phyloP scores from a whole-genome alignment of 352 stramenopile genomes.

The Phytophthora uliginosa region DNA sequence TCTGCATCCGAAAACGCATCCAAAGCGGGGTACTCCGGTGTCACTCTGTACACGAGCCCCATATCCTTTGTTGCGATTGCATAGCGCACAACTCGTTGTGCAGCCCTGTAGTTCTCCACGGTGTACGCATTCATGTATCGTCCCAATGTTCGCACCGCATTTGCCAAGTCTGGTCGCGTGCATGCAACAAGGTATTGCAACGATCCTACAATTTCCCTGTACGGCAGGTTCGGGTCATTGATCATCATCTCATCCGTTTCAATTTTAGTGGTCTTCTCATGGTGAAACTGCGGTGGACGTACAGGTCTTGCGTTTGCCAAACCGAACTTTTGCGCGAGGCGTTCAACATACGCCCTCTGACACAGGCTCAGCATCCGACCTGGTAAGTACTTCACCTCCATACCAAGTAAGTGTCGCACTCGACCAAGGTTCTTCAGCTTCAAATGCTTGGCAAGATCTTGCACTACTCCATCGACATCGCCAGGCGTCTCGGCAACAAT shows the following conservation, averaged over 20 bases:
- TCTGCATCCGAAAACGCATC: conserved; percentile 6
- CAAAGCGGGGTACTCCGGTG: not conserved
- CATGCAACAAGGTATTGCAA: conserved; percentile 7
- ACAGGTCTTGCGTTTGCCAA: not conserved
- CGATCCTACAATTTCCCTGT: conserved; percentile 3
- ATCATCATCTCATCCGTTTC: not conserved
- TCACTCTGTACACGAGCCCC: conserved; percentile 1
- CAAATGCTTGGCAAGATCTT: not conserved
- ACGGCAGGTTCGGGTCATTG: conserved; percentile 3
- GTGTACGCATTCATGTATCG: conserved; percentile 5
- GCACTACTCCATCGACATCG: not conserved
- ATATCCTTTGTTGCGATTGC: not conserved
- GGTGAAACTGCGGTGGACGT: not conserved
- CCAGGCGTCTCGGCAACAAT: not conserved
- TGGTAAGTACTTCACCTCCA: conserved; percentile 6
- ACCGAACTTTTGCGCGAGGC: not conserved
- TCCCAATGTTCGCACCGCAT: conserved; percentile 3
- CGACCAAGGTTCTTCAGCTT: conserved; percentile 12
- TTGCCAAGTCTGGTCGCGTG: conserved; percentile 1
- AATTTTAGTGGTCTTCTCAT: conserved; percentile 1
- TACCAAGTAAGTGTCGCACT: conserved; percentile 1
- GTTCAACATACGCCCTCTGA: conserved; percentile 5
- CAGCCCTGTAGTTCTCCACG: conserved; percentile 1
- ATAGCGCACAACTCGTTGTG: conserved; percentile 12
- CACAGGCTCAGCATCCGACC: not conserved